Evolutionary conservation across 306 rosid species (phyloP).

Genomic region (Begonia masoniana): DNA sequence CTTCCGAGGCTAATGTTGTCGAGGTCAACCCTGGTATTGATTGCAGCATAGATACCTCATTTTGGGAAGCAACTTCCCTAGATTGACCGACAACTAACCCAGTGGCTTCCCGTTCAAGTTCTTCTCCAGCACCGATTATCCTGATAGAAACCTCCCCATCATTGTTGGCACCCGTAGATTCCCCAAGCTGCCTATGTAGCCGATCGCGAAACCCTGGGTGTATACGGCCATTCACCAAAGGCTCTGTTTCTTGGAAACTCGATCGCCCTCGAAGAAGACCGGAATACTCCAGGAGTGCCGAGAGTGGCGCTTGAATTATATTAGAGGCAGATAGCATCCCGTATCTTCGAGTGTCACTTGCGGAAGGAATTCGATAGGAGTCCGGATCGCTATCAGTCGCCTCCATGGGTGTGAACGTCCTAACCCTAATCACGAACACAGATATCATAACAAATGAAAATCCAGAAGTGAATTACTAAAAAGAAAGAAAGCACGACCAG

Average conservation of each 20-base stretch:
- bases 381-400: constrained; percentile 34
- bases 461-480: too few species aligned
- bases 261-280: constrained; percentile 55
- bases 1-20: constrained; percentile 11
- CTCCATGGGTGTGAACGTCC: constrained; percentile 53
- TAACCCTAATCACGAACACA: constrained; percentile 31
- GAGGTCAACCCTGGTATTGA: constrained; percentile 17
- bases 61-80: constrained; percentile 23
- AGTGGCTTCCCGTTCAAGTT: constrained; percentile 42
- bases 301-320: constrained; percentile 67
- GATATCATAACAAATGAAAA: constrained; percentile 8
- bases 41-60: constrained; percentile 19
- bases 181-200: constrained; percentile 22
- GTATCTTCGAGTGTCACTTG: constrained; percentile 32
- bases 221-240: constrained; percentile 23
- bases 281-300: constrained; percentile 60
- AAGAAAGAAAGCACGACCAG: too few species aligned
- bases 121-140: constrained; percentile 64
- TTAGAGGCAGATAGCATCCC: constrained; percentile 46
- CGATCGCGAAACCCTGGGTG: constrained; percentile 21
- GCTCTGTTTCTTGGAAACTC: constrained; percentile 29
- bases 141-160: constrained; percentile 84
- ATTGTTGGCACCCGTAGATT: constrained; percentile 15
- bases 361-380: constrained; percentile 28
- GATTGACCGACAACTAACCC: constrained; percentile 42